phyloP scores from a whole-genome alignment of 2,329 filamentous ascomycete species.

The Beauveria pseudobassiana region DNA sequence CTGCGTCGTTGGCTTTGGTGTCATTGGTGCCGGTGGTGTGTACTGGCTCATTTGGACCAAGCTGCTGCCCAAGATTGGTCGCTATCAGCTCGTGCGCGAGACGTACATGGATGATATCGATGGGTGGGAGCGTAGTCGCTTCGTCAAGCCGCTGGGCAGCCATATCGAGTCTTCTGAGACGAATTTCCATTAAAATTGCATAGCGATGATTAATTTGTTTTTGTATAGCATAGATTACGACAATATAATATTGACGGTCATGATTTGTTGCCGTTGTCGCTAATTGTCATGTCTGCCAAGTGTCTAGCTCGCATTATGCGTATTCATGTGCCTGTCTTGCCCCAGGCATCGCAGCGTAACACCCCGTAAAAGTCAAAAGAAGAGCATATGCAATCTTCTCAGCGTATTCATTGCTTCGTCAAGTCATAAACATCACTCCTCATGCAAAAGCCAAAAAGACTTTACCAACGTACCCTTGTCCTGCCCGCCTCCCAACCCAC shows the following conservation, averaged over 20 bases:
- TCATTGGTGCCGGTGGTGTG: conserved; percentile 43
- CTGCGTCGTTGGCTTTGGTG: conserved; percentile 48
- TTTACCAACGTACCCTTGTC: not conserved
- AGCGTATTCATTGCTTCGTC: not conserved
- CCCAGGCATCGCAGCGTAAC: not conserved
- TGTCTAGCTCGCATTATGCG: not conserved
- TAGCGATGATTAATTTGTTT: not conserved
- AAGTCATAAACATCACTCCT: not conserved
- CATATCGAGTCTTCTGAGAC: not conserved
- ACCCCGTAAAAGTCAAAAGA: not conserved
- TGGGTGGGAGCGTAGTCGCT: conserved; percentile 54
- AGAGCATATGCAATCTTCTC: not conserved
- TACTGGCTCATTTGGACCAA: conserved; percentile 52
- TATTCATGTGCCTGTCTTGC: not conserved
- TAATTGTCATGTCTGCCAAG: not conserved
- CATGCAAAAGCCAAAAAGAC: not conserved
- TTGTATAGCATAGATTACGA: not conserved
- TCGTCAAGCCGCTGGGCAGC: conserved; percentile 32
- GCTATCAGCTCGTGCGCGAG: conserved; percentile 50
- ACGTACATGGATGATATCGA: conserved; percentile 47
- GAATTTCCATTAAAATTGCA: not conserved
- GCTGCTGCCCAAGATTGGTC: conserved; percentile 42
- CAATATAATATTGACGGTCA: not conserved
- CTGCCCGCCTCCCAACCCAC: not conserved
- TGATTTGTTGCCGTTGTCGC: not conserved